These are phyloP conservation scores for Aspergillus clavatus DNA, from an alignment of 2,329 filamentous ascomycete species.

Conservation along the genomic window DNA sequence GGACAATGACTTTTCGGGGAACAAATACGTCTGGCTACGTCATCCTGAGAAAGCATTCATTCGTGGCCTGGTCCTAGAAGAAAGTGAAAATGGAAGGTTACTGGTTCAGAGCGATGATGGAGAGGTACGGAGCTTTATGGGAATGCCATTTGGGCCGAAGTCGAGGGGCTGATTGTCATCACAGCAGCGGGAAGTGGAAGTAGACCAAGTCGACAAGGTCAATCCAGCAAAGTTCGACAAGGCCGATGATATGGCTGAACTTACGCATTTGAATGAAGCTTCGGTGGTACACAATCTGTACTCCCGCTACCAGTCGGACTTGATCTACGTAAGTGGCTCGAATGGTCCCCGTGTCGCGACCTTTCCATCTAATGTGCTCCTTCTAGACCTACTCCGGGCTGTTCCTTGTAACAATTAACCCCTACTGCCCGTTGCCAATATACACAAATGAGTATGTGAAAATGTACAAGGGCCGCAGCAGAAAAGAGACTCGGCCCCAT, in stretches of 20 bases:
- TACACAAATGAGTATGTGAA: conserved; percentile 96
- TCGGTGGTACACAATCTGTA: conserved; percentile 97
- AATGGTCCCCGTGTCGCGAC: background rate
- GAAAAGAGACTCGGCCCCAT: conserved; percentile 94
- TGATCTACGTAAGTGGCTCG: conserved; percentile 67
- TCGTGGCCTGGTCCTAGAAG: conserved; percentile 85
- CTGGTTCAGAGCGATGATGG: conserved; percentile 93
- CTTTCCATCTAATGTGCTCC: background rate
- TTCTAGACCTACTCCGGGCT: conserved; percentile 85
- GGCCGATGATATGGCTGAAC: conserved; percentile 96
- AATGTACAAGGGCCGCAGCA: conserved; percentile 88
- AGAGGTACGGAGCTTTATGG: conserved; percentile 53
- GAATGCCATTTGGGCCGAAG: background rate
- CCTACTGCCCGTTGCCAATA: conserved; percentile 89
- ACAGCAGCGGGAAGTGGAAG: conserved; percentile 79
- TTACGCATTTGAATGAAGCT: conserved; percentile 95
- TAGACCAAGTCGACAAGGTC: conserved; percentile 92
- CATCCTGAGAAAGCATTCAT: conserved; percentile 85
- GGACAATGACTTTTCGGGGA: conserved; percentile 97
- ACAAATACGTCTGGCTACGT: conserved; percentile 95
- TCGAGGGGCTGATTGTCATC: conserved; percentile 17
- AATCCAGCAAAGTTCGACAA: conserved; percentile 99
- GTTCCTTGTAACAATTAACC: conserved; percentile 95
- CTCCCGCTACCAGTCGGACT: conserved; percentile 87
- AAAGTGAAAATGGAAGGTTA: conserved; percentile 63